Evolutionary conservation across 441 rosid genomes (phyloP), one percentile per base, ranked within the genome.

Genomic region (Aleurites moluccanus): DNA sequence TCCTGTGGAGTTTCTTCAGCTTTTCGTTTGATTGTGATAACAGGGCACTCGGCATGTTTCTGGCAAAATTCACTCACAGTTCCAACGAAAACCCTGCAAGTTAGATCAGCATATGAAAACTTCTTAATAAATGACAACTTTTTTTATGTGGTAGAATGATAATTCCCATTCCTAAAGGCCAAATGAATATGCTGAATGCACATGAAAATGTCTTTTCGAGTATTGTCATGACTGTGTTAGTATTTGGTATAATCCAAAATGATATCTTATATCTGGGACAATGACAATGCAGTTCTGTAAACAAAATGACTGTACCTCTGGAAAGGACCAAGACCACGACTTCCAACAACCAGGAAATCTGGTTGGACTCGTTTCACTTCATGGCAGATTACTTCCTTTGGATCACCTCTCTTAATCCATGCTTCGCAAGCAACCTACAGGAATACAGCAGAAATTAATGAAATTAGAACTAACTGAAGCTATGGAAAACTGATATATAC

Each of bases 11-110:
- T 78, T 83, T 95, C 93, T 47, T 88, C 93, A 50, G 90, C 88
- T 2, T 79, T 83, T 71, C 99, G 97, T 80, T 92, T 95, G 86
- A 95, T 95, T 20, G 85, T 81, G 74, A 95, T 77, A 25, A 90
- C 95, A 13, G 99, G 99, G 80, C 97, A 91, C 72, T 93, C 97
- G 1, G 97, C 97, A 80, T 95, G 98, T 91, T 95, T 95, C 82
- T 84, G 92, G 47, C 97, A 91, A 55, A 95, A 93, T 69, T 95
- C 99, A 67, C 99, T 95, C 77, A 95, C 98, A 0, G 96, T 93
- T 57, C 99, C 97, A 53, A 93, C 95, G 80, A 95, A 93, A 25
- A 95, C 97, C 87, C 99, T 93, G 91, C 83, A 72, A 72, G 69
- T 16, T 62, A 67, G 16, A 79, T 57, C 67, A 73, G 28, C 69